Evolutionary conservation across 139 green algal species (phyloP), one percentile per base, ranked within the genome.

Genomic region (Klebsormidium nitens): DNA sequence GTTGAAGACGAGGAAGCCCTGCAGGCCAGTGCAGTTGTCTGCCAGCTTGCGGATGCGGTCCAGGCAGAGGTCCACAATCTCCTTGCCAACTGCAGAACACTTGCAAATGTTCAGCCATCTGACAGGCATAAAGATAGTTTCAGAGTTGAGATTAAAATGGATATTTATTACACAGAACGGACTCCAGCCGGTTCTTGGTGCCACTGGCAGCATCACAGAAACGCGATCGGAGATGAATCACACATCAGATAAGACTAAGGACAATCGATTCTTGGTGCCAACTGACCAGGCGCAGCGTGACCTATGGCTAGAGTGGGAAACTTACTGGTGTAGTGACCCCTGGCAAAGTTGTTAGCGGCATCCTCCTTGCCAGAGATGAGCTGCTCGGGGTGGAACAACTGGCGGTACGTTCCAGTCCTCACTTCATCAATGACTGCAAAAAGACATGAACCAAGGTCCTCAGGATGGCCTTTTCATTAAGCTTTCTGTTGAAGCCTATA

Each of bases 351-450:
- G 62, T 84, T 84, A 34, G 81, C 81, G 44, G 81, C 81, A 64
- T 84, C 78, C 60, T 86, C 81, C 69, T 84, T 86, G 52, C 81
- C 81, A 52, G 83, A 91, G 86, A 97, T 97, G 64, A 97, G 89
- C 90, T 97, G 91, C 87, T 96, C 91, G 58, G 91, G 91, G 85
- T 97, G 91, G 89, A 96, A 97, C 81, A 97, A 88, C 89, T 97
- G 89, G 79, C 89, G 63, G 78, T 86, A 86, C 32, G 81, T 79
- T 35, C 81, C 81, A 50, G 81, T 86, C n/a, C 81, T 59, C 49
- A 86, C 81, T 57, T 86, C 81, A 62, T 86, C 81, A 80, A 86
- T 85, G 28, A 86, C 81, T n/a, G n/a, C n/a, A n/a, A n/a, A n/a
- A n/a, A n/a, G n/a, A n/a, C n/a, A n/a, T n/a, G n/a, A n/a, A n/a